phyloP scores from a whole-genome alignment of 805 yeast genomes.

The Blastobotrys parvus region DNA sequence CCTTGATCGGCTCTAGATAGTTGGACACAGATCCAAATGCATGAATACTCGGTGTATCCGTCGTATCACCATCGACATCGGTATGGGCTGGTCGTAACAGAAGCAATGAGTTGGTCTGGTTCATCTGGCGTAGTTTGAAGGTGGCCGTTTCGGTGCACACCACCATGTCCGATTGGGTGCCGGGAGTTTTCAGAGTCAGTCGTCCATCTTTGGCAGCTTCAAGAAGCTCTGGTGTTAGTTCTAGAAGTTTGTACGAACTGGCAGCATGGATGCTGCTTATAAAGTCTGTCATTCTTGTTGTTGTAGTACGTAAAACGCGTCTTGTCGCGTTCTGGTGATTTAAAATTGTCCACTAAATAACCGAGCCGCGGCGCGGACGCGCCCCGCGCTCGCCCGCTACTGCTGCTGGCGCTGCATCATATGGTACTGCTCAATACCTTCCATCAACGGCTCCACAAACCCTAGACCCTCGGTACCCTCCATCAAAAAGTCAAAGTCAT shows the following conservation, averaged over 20 bases:
- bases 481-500: conserved; percentile 23
- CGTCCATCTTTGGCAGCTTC: conserved; percentile 16
- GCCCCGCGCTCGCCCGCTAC: no score
- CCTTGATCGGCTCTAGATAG: conserved; percentile 18
- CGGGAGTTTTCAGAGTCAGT: conserved; percentile 31
- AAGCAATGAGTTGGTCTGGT: conserved; percentile 81
- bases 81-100: conserved; percentile 30
- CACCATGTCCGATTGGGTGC: conserved; percentile 37
- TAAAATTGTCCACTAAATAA: no score
- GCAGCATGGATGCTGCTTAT: no score
- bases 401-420: conserved; percentile 1
- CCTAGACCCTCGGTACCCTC: conserved; percentile 25
- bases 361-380: no score
- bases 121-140: conserved; percentile 63
- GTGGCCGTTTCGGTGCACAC: conserved; percentile 53
- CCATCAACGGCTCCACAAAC: conserved; percentile 23
- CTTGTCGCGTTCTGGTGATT: no score
- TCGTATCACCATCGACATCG: conserved; percentile 1
- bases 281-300: no score
- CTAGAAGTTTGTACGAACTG: conserved; percentile 19
- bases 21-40: conserved; percentile 21
- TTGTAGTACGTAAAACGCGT: no score
- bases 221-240: conserved; percentile 22
- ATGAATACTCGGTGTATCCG: conserved; percentile 2
- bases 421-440: conserved; percentile 22